Percentiles rank a stretch among this genome's conserved stretches.
Conservation (phyloP, 2,329 filamentous ascomycete genomes). For the Ophiostoma fasciatum region DNA sequence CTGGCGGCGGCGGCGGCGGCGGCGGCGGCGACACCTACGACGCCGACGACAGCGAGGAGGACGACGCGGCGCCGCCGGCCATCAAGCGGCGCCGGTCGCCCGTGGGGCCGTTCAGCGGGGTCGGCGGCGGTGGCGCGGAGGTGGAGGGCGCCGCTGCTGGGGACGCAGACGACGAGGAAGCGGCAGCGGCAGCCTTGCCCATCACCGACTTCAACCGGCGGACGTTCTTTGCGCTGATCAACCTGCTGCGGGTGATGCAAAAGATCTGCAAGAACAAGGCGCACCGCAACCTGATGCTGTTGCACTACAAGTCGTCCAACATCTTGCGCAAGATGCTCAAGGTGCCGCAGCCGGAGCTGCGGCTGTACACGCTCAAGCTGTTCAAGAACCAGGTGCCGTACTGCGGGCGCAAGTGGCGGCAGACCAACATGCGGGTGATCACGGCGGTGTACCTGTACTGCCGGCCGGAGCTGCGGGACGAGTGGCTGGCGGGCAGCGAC, state of each 20-base stretch:
- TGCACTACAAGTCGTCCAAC: conserved; percentile 88
- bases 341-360: conserved; percentile 72
- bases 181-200: conserved; percentile 46
- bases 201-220: conserved; percentile 86
- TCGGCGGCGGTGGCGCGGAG: background rate
- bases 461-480: conserved; percentile 79
- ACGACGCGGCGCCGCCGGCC: conserved; percentile 73
- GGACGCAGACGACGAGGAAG: conserved; percentile 27
- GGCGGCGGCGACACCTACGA: conserved; percentile 19
- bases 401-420: conserved; percentile 94
- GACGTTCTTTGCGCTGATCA: conserved; percentile 91
- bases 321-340: conserved; percentile 86
- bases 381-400: conserved; percentile 99
- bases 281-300: conserved; percentile 82
- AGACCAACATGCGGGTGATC: conserved; percentile 97
- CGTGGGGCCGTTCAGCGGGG: conserved; percentile 13
- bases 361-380: conserved; percentile 89
- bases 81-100: conserved; percentile 47
- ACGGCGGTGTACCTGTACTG: conserved; percentile 93
- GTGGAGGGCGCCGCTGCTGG: no score
- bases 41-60: conserved; percentile 46
- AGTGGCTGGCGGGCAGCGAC: conserved; percentile 85
- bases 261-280: conserved; percentile 95
- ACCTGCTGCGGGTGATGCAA: conserved; percentile 89
- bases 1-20: background rate